Evolutionary conservation across 2,329 filamentous ascomycete genomes (phyloP), one percentile per base, ranked within the genome.

Genomic region (Monosporascus sp.): DNA sequence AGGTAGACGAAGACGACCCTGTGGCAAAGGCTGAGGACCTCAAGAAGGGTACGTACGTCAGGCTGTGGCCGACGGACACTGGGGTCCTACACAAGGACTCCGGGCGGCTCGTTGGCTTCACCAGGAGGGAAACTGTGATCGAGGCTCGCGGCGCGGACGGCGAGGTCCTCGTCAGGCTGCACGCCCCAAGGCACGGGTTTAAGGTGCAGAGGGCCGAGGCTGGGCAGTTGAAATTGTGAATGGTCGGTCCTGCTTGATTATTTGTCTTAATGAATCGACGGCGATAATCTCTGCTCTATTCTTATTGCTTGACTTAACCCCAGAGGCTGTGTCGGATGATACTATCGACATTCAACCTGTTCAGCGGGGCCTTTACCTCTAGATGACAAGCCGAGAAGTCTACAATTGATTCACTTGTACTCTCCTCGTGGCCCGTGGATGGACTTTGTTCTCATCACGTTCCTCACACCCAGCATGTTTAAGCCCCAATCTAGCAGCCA

Each of bases 121-220:
- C 72, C 44, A 63, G 63, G 22, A 69, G 73, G 46, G 82, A 88
- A 71, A 73, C 84, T 7, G 83, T 86, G 1, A 72, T 87, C 55
- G 78, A 83, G 64, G 74, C 76, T 15, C 63, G 67, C 53, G 72
- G 71, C 3, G 67, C 68, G 54, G 69, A 67, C 25, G 71, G 71
- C 11, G 65, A 69, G 20, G 68, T 87, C 20, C 74, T 75, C 51
- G 68, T 88, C 37, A 25, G 22, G n/a, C 24, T 46, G 8, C 84
- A 88, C 70, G 78, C 80, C 51, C 85, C 84, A 6, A 74, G 84
- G 58, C 77, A 80, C 63, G 78, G 80, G 22, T 87, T 85, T 65
- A 72, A 75, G 54, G 67, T 83, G 44, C 63, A 59, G 52, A 73
- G 72, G 55, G 58, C 54, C 6, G 55, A 55, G 3, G 60, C 52